These are phyloP conservation scores for Tylopilus rubrobrunneus DNA, from an alignment of 768 basidiomycete species.

Conservation along the genomic window DNA sequence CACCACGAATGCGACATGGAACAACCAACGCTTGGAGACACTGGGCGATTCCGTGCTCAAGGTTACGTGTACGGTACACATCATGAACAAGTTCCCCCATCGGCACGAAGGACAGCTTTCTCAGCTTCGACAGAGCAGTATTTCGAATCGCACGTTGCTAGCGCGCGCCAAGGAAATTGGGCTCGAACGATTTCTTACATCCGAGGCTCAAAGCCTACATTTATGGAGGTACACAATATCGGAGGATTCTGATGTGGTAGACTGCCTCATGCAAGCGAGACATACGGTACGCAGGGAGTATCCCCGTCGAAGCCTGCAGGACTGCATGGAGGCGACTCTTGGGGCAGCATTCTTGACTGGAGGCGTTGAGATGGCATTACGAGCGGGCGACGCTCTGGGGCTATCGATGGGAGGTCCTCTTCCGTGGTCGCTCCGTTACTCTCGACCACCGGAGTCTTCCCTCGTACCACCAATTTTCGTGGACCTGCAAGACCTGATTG, in stretches of 20 bases:
- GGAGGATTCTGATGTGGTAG: slow-evolving; percentile 34
- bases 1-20: slow-evolving; percentile 55
- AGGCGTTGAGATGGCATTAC: slow-evolving; percentile 66
- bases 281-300: slow-evolving; percentile 42
- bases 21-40: slow-evolving; percentile 84
- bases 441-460: slow-evolving; percentile 28
- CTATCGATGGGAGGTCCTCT: slow-evolving; percentile 68
- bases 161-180: slow-evolving; percentile 60
- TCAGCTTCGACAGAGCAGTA: slow-evolving; percentile 54
- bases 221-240: slow-evolving; percentile 57
- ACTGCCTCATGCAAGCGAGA: slow-evolving; percentile 23
- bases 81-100: slow-evolving; percentile 72
- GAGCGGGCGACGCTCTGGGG: slow-evolving; percentile 58
- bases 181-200: slow-evolving; percentile 60
- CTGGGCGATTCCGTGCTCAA: slow-evolving; percentile 83
- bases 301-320: slow-evolving; percentile 72
- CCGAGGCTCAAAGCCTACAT: slow-evolving; percentile 49
- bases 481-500: slow-evolving; percentile 57
- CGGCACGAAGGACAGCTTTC: slow-evolving; percentile 83
- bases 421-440: slow-evolving; percentile 65
- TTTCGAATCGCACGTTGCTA: slow-evolving; percentile 72
- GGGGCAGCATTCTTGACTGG: slow-evolving; percentile 75
- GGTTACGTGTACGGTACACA: slow-evolving; percentile 68
- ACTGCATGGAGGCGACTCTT: slow-evolving; percentile 83
- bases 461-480: slow-evolving; percentile 46